phyloP scores from a whole-genome alignment of 768 basidiomycete species.

The Butyriboletus loyo region DNA sequence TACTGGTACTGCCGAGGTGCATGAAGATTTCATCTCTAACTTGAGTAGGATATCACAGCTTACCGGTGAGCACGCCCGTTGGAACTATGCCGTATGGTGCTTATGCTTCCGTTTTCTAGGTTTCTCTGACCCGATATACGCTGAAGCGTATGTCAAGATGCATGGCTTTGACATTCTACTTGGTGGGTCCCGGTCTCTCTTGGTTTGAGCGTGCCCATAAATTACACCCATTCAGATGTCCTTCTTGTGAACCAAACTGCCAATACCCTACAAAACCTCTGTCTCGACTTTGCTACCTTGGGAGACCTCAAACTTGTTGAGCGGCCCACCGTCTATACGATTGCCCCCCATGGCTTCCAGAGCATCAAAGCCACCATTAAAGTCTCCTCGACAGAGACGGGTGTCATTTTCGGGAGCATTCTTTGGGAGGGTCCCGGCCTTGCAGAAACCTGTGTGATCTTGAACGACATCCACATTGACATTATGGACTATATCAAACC shows the following conservation, averaged over 20 bases:
- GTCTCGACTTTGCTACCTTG: slow-evolving; percentile 94
- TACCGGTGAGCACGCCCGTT: slow-evolving; percentile 56
- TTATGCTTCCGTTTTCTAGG: slow-evolving; percentile 41
- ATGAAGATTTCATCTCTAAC: slow-evolving; percentile 93
- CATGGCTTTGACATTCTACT: slow-evolving; percentile 96
- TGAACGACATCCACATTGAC: slow-evolving; percentile 97
- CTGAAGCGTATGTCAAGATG: slow-evolving; percentile 96
- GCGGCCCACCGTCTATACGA: slow-evolving; percentile 88
- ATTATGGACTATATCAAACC: slow-evolving; percentile 60
- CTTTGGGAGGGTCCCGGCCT: slow-evolving; percentile 92
- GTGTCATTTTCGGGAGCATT: slow-evolving; percentile 97
- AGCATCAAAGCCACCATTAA: slow-evolving; percentile 99
- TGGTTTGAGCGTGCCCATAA: background rate
- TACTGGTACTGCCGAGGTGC: slow-evolving; percentile 78
- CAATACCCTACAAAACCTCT: slow-evolving; percentile 93
- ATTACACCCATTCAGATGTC: slow-evolving; percentile 56
- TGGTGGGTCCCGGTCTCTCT: slow-evolving; percentile 42
- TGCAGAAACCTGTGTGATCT: slow-evolving; percentile 85
- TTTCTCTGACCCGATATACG: slow-evolving; percentile 98
- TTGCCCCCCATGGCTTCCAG: slow-evolving; percentile 96
- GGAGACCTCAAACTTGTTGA: slow-evolving; percentile 98
- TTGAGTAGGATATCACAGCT: slow-evolving; percentile 90
- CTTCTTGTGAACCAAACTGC: slow-evolving; percentile 94
- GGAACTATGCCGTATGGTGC: background rate
- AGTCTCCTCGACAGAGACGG: slow-evolving; percentile 96